Evolutionary conservation across 1,284 basidiomycete genomes (phyloP).

Genomic region (Mycena sp.): DNA sequence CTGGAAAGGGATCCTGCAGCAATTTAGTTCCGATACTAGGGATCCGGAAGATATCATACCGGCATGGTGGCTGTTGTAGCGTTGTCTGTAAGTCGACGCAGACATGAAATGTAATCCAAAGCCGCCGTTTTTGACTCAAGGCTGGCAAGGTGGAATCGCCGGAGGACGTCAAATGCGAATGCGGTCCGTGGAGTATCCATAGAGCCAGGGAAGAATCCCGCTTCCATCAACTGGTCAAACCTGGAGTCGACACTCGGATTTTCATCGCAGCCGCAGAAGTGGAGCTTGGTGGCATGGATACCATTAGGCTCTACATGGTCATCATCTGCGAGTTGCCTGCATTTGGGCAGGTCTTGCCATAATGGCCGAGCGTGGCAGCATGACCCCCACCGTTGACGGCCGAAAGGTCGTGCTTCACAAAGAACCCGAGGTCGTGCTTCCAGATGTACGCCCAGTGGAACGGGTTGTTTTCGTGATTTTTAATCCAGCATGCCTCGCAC

Average conservation of each 20-base stretch:
- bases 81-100: constrained; percentile 1
- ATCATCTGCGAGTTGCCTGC: background rate
- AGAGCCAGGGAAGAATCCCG: background rate
- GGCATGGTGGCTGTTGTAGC: background rate
- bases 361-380: background rate
- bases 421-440: background rate
- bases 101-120: background rate
- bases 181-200: background rate
- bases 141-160: background rate
- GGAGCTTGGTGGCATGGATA: background rate
- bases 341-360: background rate
- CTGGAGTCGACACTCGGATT: background rate
- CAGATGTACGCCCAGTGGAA: constrained; percentile 4
- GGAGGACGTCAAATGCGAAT: background rate
- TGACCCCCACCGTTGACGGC: background rate
- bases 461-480: background rate
- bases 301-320: background rate
- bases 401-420: background rate
- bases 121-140: background rate
- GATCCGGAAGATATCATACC: background rate
- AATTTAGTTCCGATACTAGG: background rate
- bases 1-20: background rate
- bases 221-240: background rate
- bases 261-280: background rate
- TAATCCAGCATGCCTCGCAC: background rate